Evolutionary conservation across 2,329 filamentous ascomycete species (phyloP).

Genomic region (Coniochaeta ligniaria): DNA sequence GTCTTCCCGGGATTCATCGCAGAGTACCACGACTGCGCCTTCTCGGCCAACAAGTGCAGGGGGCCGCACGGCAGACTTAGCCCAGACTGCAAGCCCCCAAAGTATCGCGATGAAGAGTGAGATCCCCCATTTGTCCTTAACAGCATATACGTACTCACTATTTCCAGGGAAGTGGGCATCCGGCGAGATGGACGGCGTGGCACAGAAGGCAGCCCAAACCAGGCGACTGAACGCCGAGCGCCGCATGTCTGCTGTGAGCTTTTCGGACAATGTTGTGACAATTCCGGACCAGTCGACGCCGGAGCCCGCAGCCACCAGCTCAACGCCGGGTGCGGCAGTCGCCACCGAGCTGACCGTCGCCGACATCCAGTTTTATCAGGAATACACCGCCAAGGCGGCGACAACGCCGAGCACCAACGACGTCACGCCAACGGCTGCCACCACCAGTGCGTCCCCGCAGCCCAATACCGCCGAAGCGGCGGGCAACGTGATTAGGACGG

Average conservation of each 20-base stretch:
- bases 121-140: not conserved
- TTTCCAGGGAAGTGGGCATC: not conserved
- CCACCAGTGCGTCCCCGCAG: not conserved
- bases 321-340: not conserved
- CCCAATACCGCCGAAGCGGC: not conserved
- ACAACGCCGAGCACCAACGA: not conserved
- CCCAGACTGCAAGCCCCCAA: not conserved
- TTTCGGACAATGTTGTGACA: not conserved
- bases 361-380: not conserved
- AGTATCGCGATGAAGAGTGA: not conserved
- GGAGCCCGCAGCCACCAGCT: not conserved
- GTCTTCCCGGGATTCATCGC: not conserved
- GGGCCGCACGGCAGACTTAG: not conserved
- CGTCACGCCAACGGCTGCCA: not conserved
- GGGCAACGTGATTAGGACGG: not conserved
- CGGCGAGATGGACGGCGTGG: not conserved
- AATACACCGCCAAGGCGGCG: not conserved
- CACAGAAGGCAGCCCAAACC: not conserved
- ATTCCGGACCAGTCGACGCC: not conserved
- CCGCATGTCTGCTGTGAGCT: not conserved
- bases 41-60: not conserved
- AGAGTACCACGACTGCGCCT: not conserved
- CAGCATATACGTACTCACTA: not conserved
- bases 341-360: not conserved
- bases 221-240: not conserved